A percentile compares a stretch with the other conserved stretches of the same genome.
phyloP scores from a whole-genome alignment of 2,329 filamentous ascomycete species.

The Pseudogymnoascus sp. region DNA sequence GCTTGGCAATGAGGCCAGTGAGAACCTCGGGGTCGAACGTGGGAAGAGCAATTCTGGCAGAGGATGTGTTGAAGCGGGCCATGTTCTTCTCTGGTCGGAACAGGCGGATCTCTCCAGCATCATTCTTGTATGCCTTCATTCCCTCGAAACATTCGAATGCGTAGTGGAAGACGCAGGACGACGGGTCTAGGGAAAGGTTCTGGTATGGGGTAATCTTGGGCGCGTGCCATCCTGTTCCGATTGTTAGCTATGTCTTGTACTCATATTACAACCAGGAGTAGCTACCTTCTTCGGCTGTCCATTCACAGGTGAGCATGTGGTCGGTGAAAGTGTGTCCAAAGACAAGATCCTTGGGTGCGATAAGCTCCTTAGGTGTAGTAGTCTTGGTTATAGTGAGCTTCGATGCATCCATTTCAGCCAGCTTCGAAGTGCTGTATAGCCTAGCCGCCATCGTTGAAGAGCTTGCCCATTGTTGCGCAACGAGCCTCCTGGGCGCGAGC shows the following conservation, averaged over 20 bases:
- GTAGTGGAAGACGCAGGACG: constrained; percentile 97
- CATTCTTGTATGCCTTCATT: constrained; percentile 98
- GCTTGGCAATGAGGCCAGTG: constrained; percentile 73
- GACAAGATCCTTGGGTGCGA: constrained; percentile 72
- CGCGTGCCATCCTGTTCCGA: constrained; percentile 59
- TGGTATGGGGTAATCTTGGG: constrained; percentile 89
- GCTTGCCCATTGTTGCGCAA: constrained; percentile 4
- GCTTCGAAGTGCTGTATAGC: constrained; percentile 33
- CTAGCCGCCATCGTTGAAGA: background rate
- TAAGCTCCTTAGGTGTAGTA: constrained; percentile 64
- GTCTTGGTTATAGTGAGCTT: constrained; percentile 72
- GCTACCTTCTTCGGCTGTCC: constrained; percentile 65
- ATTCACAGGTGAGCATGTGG: constrained; percentile 95
- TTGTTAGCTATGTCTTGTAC: background rate
- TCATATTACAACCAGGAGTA: background rate
- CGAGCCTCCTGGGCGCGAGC: constrained; percentile 3
- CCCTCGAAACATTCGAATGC: constrained; percentile 98
- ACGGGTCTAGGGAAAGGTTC: constrained; percentile 92
- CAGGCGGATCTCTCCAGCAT: constrained; percentile 67
- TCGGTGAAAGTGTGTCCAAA: constrained; percentile 96
- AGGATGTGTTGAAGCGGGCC: constrained; percentile 86
- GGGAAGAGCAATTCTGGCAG: constrained; percentile 85
- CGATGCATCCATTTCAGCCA: constrained; percentile 67
- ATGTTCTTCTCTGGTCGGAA: constrained; percentile 98
- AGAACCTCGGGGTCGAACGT: constrained; percentile 70